Conservation (phyloP, 1,284 basidiomycete species). For the Puccinia triticina region DNA sequence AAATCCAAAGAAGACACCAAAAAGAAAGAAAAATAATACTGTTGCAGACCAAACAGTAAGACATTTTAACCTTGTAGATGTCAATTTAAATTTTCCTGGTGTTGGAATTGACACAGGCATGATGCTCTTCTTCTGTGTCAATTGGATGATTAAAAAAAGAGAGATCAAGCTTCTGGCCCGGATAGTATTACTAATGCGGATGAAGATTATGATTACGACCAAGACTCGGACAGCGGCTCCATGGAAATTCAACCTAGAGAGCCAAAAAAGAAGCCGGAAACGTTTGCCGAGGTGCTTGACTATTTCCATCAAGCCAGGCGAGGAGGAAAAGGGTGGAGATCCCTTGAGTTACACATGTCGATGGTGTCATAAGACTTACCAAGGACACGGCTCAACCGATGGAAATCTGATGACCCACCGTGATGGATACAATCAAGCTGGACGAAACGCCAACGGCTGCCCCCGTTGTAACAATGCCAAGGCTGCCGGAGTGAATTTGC, state of each 20-base stretch:
- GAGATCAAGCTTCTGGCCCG: not conserved
- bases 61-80: too few relatives aligned
- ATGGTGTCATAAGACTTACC: not conserved
- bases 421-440: conserved; percentile 15
- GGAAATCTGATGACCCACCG: not conserved
- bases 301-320: not conserved
- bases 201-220: not conserved
- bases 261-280: not conserved
- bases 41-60: too few relatives aligned
- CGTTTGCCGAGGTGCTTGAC: not conserved
- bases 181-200: too few relatives aligned
- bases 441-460: not conserved
- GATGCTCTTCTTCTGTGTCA: not conserved
- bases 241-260: not conserved
- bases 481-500: not conserved
- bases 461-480: not conserved
- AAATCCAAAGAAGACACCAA: too few relatives aligned
- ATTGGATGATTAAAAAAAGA: not conserved
- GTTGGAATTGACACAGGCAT: too few relatives aligned
- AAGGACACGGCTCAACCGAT: not conserved
- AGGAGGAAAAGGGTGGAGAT: not conserved
- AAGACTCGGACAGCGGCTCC: not conserved
- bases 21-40: too few relatives aligned
- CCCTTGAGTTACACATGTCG: not conserved
- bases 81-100: too few relatives aligned